Conservation (phyloP, 805 yeast genomes). For the Candida taoyuanica region DNA sequence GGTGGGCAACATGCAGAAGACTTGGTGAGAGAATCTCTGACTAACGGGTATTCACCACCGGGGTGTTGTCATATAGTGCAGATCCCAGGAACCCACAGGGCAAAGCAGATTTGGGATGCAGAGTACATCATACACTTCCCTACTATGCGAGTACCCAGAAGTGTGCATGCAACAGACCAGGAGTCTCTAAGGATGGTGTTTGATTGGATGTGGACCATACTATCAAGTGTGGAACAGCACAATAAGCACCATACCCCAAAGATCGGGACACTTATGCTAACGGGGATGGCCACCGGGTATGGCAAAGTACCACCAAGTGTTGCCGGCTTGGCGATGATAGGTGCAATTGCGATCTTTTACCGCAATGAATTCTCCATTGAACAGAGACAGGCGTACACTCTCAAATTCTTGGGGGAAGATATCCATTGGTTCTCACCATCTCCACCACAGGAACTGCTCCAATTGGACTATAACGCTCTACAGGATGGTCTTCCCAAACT, state of each 20-base stretch:
- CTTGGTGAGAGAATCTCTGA: slow-evolving; percentile 24
- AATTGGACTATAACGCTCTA: slow-evolving; percentile 4
- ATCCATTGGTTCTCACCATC: not conserved
- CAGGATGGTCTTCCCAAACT: slow-evolving; percentile 4
- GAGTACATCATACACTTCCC: slow-evolving; percentile 34
- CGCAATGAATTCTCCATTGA: slow-evolving; percentile 1
- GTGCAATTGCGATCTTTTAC: slow-evolving; percentile 29
- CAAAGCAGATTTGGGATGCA: slow-evolving; percentile 27
- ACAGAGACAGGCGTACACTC: slow-evolving; percentile 6
- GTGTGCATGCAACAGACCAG: slow-evolving; percentile 5
- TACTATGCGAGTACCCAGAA: slow-evolving; percentile 36
- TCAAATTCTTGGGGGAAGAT: slow-evolving; percentile 13
- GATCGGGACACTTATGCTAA: slow-evolving; percentile 24
- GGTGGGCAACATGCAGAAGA: slow-evolving; percentile 13
- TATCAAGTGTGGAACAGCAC: slow-evolving; percentile 16
- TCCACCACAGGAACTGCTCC: not conserved
- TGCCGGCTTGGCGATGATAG: slow-evolving; percentile 33
- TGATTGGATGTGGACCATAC: slow-evolving; percentile 35
- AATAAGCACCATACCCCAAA: slow-evolving; percentile 8
- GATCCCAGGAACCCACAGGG: not conserved
- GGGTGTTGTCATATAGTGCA: slow-evolving; percentile 4
- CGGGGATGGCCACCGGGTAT: slow-evolving; percentile 39
- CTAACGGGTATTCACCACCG: slow-evolving; percentile 25
- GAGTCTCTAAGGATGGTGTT: slow-evolving; percentile 27
- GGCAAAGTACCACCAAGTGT: slow-evolving; percentile 31